A percentile compares a stretch with the other conserved stretches of the same genome.
Conservation (phyloP, 768 basidiomycete species). For the Tubosaeta sp. region DNA sequence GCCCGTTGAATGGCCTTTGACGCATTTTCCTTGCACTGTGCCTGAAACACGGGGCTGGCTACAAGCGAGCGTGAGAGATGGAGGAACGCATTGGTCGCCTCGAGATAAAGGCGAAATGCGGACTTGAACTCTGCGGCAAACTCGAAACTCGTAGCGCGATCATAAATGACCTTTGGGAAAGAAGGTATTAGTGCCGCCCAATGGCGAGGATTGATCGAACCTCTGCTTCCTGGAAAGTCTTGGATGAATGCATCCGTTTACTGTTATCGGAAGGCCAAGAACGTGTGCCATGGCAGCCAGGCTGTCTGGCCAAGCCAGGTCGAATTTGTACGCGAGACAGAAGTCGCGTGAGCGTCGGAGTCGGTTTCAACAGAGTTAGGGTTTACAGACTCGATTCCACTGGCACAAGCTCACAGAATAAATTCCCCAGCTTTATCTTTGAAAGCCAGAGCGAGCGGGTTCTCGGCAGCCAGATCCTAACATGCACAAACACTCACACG, state of each 20-base stretch:
- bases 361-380: neutral
- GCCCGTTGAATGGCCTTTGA: conserved; percentile 73
- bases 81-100: conserved; percentile 64
- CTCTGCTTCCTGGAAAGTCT: conserved; percentile 31
- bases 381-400: neutral
- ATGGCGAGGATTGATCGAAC: conserved; percentile 8
- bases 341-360: neutral
- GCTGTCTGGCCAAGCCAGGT: conserved; percentile 7
- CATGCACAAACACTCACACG: conserved; percentile 1
- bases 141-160: conserved; percentile 69
- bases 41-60: conserved; percentile 36
- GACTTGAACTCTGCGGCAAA: conserved; percentile 57
- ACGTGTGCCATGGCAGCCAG: conserved; percentile 2
- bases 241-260: conserved; percentile 23
- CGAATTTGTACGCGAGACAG: neutral
- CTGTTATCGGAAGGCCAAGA: conserved; percentile 20
- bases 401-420: neutral
- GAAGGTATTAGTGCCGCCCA: neutral
- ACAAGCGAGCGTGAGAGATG: conserved; percentile 49
- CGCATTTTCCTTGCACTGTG: conserved; percentile 53
- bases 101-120: conserved; percentile 72
- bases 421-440: too few species aligned
- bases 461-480: conserved; percentile 4
- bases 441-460: too few species aligned
- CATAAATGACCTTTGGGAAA: conserved; percentile 41